Evolutionary conservation across 805 yeast genomes (phyloP).

Genomic region (Kockiozyma suomiensis): DNA sequence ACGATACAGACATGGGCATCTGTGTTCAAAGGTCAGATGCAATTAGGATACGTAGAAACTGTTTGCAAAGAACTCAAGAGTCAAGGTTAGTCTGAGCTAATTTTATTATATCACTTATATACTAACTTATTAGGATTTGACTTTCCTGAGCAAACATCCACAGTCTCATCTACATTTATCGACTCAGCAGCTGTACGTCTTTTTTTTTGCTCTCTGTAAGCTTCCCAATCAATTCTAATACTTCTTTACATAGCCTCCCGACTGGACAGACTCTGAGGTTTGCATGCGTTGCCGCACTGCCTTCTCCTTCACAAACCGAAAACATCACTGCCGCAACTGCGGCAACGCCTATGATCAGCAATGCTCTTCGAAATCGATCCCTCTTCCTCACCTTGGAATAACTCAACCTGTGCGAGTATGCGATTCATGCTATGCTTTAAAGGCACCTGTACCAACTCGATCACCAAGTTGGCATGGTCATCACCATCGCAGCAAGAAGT

Average conservation of each 20-base stretch:
- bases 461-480: constrained; percentile 38
- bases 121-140: constrained; percentile 37
- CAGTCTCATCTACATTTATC: constrained; percentile 51
- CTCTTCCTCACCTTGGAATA: constrained; percentile 83
- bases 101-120: no score
- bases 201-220: neutral
- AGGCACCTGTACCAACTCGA: constrained; percentile 42
- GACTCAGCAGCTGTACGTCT: constrained; percentile 67
- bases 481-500: constrained; percentile 21
- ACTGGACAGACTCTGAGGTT: constrained; percentile 93
- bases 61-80: constrained; percentile 60
- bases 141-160: constrained; percentile 37
- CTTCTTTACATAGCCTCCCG: constrained; percentile 63
- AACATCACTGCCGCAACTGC: constrained; percentile 96
- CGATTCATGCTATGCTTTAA: constrained; percentile 77
- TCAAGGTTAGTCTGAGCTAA: constrained; percentile 51
- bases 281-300: constrained; percentile 90
- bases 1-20: constrained; percentile 76
- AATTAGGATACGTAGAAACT: constrained; percentile 63
- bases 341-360: constrained; percentile 91
- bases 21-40: constrained; percentile 69
- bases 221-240: neutral
- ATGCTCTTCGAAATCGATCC: constrained; percentile 73
- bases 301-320: constrained; percentile 80
- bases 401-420: constrained; percentile 90